phyloP scores from a whole-genome alignment of 306 rosid genomes.

The Sicyos baderoa region DNA sequence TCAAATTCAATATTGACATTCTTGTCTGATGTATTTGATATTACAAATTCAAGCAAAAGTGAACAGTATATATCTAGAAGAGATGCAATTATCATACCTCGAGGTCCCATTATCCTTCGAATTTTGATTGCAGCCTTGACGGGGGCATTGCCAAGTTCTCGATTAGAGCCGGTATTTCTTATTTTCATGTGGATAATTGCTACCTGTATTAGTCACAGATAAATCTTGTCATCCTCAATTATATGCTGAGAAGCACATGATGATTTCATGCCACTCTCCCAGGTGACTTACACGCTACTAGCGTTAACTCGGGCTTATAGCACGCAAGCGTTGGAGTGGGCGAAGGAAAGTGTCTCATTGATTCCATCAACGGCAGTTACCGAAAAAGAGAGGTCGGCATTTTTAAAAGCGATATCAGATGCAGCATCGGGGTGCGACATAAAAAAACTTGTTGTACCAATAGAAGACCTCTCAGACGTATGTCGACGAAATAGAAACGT shows the following conservation, averaged over 20 bases:
- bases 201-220: background rate
- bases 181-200: background rate
- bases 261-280: slow-evolving; percentile 18
- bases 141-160: slow-evolving; percentile 90
- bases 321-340: slow-evolving; percentile 73
- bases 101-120: slow-evolving; percentile 64
- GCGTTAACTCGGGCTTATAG: slow-evolving; percentile 66
- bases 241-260: slow-evolving; percentile 19
- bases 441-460: slow-evolving; percentile 43
- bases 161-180: slow-evolving; percentile 69
- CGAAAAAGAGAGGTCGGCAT: slow-evolving; percentile 70
- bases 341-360: slow-evolving; percentile 54
- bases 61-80: slow-evolving; percentile 63
- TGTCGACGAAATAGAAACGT: slow-evolving; percentile 90
- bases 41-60: slow-evolving; percentile 46
- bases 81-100: slow-evolving; percentile 64
- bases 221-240: background rate
- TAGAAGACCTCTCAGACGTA: slow-evolving; percentile 84
- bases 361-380: slow-evolving; percentile 86
- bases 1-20: slow-evolving; percentile 92
- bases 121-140: slow-evolving; percentile 84
- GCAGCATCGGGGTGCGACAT: slow-evolving; percentile 67
- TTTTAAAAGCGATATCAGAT: slow-evolving; percentile 70
- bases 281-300: slow-evolving; percentile 78
- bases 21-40: slow-evolving; percentile 82